phyloP scores from a whole-genome alignment of 352 stramenopile species.

The Globisporangium perplexum region DNA sequence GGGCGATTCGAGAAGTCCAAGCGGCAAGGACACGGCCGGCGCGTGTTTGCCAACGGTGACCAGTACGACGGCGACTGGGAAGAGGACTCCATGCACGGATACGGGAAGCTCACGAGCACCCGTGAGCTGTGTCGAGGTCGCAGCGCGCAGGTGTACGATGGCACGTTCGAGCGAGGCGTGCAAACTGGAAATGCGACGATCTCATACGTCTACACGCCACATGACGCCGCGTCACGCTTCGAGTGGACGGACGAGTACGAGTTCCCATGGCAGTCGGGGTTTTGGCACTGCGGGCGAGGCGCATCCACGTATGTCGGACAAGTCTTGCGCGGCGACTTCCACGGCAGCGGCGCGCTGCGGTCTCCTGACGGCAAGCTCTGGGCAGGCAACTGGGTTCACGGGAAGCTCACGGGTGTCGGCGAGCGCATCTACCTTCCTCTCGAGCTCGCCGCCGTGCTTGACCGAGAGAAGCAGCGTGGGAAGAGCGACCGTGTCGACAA shows the following conservation, averaged over 20 bases:
- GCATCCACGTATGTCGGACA: conserved; percentile 46
- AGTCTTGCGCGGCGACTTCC: conserved; percentile 52
- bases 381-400: conserved; percentile 40
- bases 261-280: conserved; percentile 50
- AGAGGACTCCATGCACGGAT: conserved; percentile 53
- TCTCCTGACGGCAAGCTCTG: conserved; percentile 57
- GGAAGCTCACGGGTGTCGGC: conserved; percentile 40
- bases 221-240: conserved; percentile 13
- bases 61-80: conserved; percentile 53
- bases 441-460: conserved; percentile 31
- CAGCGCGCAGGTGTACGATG: conserved; percentile 33
- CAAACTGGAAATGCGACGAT: conserved; percentile 44
- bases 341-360: conserved; percentile 43
- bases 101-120: conserved; percentile 28
- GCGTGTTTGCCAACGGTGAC: conserved; percentile 48
- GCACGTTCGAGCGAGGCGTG: conserved; percentile 33
- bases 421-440: conserved; percentile 50
- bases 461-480: conserved; percentile 19
- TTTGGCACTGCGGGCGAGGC: conserved; percentile 54
- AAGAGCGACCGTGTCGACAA: conserved; percentile 1
- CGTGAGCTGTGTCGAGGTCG: not conserved
- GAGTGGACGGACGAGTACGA: conserved; percentile 61
- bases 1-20: conserved; percentile 41
- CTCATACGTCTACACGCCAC: conserved; percentile 30
- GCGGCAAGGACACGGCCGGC: conserved; percentile 40